Percentiles rank a stretch among this genome's conserved stretches.
These are phyloP conservation scores for Curvularia spicifera DNA, from an alignment of 2,329 filamentous ascomycete genomes.

Conservation along the genomic window DNA sequence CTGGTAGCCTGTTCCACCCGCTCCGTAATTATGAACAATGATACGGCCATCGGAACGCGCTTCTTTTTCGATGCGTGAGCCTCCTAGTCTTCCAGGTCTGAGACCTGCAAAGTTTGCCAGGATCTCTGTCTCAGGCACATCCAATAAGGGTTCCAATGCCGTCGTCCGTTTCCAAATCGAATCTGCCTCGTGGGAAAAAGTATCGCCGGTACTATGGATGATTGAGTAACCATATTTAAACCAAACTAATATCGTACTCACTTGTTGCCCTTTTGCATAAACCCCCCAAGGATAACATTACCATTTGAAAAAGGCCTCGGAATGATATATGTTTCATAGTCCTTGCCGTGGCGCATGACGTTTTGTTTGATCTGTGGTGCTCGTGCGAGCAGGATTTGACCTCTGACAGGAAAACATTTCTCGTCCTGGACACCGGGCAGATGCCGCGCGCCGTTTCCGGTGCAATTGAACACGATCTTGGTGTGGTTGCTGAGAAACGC, in stretches of 20 bases:
- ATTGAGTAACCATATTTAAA: not conserved
- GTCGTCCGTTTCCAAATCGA: conserved; percentile 26
- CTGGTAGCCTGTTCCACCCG: conserved; percentile 26
- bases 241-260: conserved; percentile 1
- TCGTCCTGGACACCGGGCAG: conserved; percentile 21
- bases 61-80: conserved; percentile 24
- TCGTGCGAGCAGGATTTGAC: conserved; percentile 25
- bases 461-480: conserved; percentile 29
- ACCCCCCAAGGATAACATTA: conserved; percentile 28
- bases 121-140: conserved; percentile 23
- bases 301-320: conserved; percentile 28
- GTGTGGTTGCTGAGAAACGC: conserved; percentile 20
- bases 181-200: conserved; percentile 21
- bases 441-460: conserved; percentile 22
- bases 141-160: conserved; percentile 19
- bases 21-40: conserved; percentile 28
- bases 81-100: conserved; percentile 23
- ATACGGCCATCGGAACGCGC: conserved; percentile 8
- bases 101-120: conserved; percentile 25
- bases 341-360: conserved; percentile 29
- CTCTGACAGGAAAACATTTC: conserved; percentile 25
- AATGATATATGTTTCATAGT: conserved; percentile 32
- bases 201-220: conserved; percentile 21
- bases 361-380: conserved; percentile 24
- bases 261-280: conserved; percentile 27